Percentiles rank a stretch among this genome's conserved stretches.
phyloP scores from a whole-genome alignment of 495 filamentous ascomycete species.

The Penicillium canariense region DNA sequence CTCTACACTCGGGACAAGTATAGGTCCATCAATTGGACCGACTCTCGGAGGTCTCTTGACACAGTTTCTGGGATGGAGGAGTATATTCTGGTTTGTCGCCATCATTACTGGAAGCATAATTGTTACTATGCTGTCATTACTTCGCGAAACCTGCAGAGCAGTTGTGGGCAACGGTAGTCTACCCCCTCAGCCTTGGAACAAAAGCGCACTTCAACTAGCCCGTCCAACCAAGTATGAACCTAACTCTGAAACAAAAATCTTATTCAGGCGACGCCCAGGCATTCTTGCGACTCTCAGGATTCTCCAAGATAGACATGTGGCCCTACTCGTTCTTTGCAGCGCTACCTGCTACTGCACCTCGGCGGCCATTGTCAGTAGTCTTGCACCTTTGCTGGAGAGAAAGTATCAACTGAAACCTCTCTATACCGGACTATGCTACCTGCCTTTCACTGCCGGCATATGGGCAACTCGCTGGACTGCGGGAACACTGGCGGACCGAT shows the following conservation, averaged over 20 bases:
- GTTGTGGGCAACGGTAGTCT: slow-evolving; percentile 43
- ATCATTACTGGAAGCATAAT: slow-evolving; percentile 50
- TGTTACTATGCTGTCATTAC: slow-evolving; percentile 3
- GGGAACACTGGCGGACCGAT: neutral
- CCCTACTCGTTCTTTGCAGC: neutral
- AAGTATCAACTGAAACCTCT: slow-evolving; percentile 4
- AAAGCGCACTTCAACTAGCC: neutral
- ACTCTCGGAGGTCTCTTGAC: slow-evolving; percentile 60
- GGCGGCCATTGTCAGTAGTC: slow-evolving; percentile 1
- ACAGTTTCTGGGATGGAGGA: slow-evolving; percentile 61
- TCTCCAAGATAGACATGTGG: neutral
- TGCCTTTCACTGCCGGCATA: neutral
- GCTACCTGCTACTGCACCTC: neutral
- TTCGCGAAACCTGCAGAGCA: slow-evolving; percentile 38
- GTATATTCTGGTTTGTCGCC: slow-evolving; percentile 67
- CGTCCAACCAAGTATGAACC: neutral
- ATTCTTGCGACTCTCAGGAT: neutral
- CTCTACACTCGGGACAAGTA: slow-evolving; percentile 7
- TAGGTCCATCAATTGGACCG: slow-evolving; percentile 51
- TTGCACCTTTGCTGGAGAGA: neutral
- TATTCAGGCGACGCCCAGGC: neutral
- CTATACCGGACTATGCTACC: slow-evolving; percentile 3
- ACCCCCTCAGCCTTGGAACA: slow-evolving; percentile 34
- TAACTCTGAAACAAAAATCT: neutral
- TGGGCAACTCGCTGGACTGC: slow-evolving; percentile 5